Conservation (phyloP, 2,329 filamentous ascomycete species). For the Paecilomyces variotii region DNA sequence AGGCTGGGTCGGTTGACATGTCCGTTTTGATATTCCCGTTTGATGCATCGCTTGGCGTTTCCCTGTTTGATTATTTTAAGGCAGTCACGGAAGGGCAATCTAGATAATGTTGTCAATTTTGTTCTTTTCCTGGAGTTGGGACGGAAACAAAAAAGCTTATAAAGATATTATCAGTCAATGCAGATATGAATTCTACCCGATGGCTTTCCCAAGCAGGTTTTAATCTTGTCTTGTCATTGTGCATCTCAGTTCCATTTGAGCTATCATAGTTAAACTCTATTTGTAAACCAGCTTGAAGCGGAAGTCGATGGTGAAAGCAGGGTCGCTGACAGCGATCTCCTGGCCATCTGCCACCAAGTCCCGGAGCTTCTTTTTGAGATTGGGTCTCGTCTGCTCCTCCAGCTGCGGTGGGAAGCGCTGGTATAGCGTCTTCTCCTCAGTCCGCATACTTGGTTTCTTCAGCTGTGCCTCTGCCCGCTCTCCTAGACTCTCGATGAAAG, state of each 20-base stretch:
- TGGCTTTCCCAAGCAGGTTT: background rate
- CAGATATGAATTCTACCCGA: constrained; percentile 11
- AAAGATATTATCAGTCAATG: constrained; percentile 20
- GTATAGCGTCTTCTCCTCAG: constrained; percentile 77
- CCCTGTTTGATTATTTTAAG: constrained; percentile 19
- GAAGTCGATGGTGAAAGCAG: constrained; percentile 71
- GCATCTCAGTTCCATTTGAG: background rate
- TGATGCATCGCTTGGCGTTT: constrained; percentile 33
- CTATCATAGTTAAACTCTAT: constrained; percentile 3
- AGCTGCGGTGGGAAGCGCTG: constrained; percentile 76
- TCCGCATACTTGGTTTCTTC: constrained; percentile 82
- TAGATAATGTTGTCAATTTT: constrained; percentile 18
- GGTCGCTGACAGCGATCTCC: constrained; percentile 86
- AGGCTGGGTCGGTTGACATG: constrained; percentile 9
- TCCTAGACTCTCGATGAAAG: constrained; percentile 77
- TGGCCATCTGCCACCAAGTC: constrained; percentile 75
- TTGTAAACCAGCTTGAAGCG: constrained; percentile 50
- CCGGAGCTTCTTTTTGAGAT: constrained; percentile 67
- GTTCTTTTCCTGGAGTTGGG: constrained; percentile 19
- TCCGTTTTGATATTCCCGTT: constrained; percentile 10
- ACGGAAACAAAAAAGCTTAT: constrained; percentile 12
- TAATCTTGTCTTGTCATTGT: background rate
- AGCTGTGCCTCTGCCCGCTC: constrained; percentile 82
- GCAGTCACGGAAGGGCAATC: constrained; percentile 27
- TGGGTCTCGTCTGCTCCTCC: constrained; percentile 75